Percentiles rank a stretch among this genome's conserved stretches.
phyloP scores from a whole-genome alignment of 2,329 filamentous ascomycete species.

The Trichoderma koningii region DNA sequence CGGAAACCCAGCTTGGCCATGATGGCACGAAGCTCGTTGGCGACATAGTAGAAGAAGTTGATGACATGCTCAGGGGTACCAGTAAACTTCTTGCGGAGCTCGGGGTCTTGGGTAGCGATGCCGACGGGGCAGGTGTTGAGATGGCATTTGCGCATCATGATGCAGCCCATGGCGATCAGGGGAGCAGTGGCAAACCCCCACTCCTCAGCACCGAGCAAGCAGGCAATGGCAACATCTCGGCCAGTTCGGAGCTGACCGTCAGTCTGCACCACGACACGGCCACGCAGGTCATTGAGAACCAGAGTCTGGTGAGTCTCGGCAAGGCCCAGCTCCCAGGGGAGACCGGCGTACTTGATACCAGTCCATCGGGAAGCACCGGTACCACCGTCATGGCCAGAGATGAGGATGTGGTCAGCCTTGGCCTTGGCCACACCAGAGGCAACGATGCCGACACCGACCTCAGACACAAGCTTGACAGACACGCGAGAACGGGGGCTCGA shows the following conservation, averaged over 20 bases:
- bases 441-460: conserved; percentile 96
- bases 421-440: conserved; percentile 97
- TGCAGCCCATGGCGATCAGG: conserved; percentile 93
- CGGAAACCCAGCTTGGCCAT: conserved; percentile 96
- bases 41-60: conserved; percentile 98
- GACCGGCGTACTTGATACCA: conserved; percentile 96
- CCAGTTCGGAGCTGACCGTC: conserved; percentile 93
- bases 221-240: conserved; percentile 90
- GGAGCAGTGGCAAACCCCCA: conserved; percentile 96
- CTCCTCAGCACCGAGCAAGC: conserved; percentile 94
- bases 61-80: conserved; percentile 95
- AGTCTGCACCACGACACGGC: conserved; percentile 93
- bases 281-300: conserved; percentile 92
- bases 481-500: conserved; percentile 89
- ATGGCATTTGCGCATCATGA: conserved; percentile 86
- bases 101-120: conserved; percentile 94
- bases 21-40: conserved; percentile 93
- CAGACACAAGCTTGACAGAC: conserved; percentile 96
- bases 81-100: conserved; percentile 88
- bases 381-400: conserved; percentile 95
- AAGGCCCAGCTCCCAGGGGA: conserved; percentile 95
- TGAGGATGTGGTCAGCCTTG: conserved; percentile 94
- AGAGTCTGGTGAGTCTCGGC: conserved; percentile 96
- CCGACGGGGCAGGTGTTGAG: conserved; percentile 83
- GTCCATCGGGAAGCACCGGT: conserved; percentile 97